These are phyloP conservation scores for Mycena vitilis DNA, from an alignment of 768 basidiomycete genomes.

Conservation along the genomic window DNA sequence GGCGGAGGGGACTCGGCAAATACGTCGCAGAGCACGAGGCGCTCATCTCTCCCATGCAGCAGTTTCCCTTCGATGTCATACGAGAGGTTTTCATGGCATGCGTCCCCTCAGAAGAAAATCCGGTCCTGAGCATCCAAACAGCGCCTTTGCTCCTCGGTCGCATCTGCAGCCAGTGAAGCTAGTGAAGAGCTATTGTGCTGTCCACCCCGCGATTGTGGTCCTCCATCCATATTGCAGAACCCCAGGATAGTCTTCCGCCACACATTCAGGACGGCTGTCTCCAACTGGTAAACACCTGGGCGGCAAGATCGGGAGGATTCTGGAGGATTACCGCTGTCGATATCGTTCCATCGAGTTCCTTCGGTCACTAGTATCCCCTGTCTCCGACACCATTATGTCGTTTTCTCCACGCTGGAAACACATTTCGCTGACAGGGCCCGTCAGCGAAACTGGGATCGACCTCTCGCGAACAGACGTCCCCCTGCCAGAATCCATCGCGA, in stretches of 20 bases:
- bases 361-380: not conserved
- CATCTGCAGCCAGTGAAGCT: constrained; percentile 44
- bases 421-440: not conserved
- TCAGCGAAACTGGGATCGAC: not conserved
- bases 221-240: constrained; percentile 24
- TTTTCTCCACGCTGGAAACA: constrained; percentile 13
- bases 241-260: not conserved
- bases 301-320: constrained; percentile 13
- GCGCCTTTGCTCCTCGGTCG: constrained; percentile 45
- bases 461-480: constrained; percentile 7
- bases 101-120: constrained; percentile 22
- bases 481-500: not conserved
- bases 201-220: constrained; percentile 45
- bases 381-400: not conserved
- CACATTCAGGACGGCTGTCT: constrained; percentile 1
- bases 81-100: constrained; percentile 26
- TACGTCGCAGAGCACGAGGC: not conserved
- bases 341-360: not conserved
- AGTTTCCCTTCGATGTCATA: constrained; percentile 7
- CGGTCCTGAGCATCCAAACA: constrained; percentile 29
- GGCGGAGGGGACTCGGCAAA: not conserved
- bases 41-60: constrained; percentile 15
- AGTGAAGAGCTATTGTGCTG: constrained; percentile 41
- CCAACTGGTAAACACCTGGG: constrained; percentile 5
- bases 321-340: constrained; percentile 17